Evolutionary conservation across 352 stramenopile genomes (phyloP), one percentile per base, ranked within the genome.

Genomic region (Phytophthora aleatoria): DNA sequence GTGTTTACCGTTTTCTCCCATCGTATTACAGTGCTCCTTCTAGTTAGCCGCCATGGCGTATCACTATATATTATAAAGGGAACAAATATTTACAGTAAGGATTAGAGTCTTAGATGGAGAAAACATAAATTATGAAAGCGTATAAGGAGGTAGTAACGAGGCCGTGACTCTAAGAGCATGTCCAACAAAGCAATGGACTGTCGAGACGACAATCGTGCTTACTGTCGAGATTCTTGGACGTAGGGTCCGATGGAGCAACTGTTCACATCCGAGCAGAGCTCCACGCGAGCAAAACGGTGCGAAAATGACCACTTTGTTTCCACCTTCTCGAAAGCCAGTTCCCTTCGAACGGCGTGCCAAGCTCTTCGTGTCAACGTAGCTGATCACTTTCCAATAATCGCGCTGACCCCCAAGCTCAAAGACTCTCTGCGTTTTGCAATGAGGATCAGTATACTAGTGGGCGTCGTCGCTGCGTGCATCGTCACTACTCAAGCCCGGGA

Each of bases 301-400:
- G 35, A 41, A 41, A 41, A 41, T 41, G 35, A 41, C 11, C 9
- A 41, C 35, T 16, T 41, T 41, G 35, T 7, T 41, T 41, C 35
- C 35, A 41, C 10, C 33, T 38, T 57, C 49, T 31, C 7, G 31
- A 45, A 56, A 56, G 36, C 49, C 49, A 56, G 49, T 56, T 56
- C 20, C 43, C 27, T 28, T 20, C 24, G 50, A 47, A 57, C 50
- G 48, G 24, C 20, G 33, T 57, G 24, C 35, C 36, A 5, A 57
- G 50, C 50, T 38, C 33, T 53, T 53, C 30, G 47, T 9, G 15
- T 10, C 36, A 41, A 53, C 47, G 30, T 4, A 2, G 11, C 8
- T 50, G 47, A 41, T 57, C 50, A 57, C 12, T 57, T 57, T 39
- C 9, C 24, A 49, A 41, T 31, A 20, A 5, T 12, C 26, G 26